Conservation (phyloP, 768 basidiomycete genomes). For the Boletus sp. region DNA sequence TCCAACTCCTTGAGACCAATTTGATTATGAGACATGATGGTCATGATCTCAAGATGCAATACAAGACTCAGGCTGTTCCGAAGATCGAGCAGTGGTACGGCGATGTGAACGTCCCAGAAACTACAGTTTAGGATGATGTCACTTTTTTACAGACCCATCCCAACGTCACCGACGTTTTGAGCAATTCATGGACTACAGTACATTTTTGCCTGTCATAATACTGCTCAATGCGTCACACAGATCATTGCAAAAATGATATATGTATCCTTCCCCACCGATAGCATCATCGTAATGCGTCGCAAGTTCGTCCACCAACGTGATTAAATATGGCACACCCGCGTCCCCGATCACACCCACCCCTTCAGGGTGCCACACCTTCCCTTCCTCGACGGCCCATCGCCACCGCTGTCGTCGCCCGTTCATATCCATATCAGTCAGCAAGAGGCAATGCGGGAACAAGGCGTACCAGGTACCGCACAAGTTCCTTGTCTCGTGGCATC, state of each 20-base stretch:
- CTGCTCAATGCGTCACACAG: conserved; percentile 5
- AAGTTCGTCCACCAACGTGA: conserved; percentile 41
- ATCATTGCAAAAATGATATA: conserved; percentile 27
- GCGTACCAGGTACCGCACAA: conserved; percentile 64
- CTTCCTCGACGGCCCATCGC: conserved; percentile 66
- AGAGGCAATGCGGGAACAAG: background rate
- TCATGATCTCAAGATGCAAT: too few species aligned
- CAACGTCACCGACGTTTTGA: too few species aligned
- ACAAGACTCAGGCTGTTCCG: too few species aligned
- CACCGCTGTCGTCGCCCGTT: conserved; percentile 48
- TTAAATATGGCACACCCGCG: background rate
- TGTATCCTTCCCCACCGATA: conserved; percentile 27
- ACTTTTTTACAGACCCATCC: too few species aligned
- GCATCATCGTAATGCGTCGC: conserved; percentile 24
- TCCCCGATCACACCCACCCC: conserved; percentile 21
- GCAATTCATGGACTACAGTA: too few species aligned
- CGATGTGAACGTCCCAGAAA: too few species aligned
- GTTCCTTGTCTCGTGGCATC: conserved; percentile 65
- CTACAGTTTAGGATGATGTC: too few species aligned
- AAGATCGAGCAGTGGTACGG: too few species aligned
- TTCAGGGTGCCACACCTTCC: conserved; percentile 47
- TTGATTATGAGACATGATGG: too few species aligned
- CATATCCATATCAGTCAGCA: background rate
- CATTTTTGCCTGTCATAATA: too few species aligned
- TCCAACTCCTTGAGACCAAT: too few species aligned